Evolutionary conservation across 2,329 filamentous ascomycete species (phyloP).

Genomic region (Aureobasidium sp.): DNA sequence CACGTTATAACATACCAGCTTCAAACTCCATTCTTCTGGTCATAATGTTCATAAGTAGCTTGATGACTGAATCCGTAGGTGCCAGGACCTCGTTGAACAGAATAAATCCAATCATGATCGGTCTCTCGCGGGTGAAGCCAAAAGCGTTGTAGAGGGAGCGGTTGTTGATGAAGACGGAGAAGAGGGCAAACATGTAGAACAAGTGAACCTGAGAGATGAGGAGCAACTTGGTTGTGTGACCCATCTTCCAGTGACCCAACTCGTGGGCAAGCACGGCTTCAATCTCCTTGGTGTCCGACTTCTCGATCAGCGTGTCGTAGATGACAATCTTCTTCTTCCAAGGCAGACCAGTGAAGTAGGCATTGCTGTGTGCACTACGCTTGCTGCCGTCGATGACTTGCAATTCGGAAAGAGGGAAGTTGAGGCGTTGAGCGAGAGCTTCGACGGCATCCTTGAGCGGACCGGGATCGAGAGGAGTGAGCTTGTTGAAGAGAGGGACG

Average conservation of each 20-base stretch:
- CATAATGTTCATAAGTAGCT: conserved; percentile 91
- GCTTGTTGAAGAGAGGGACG: conserved; percentile 94
- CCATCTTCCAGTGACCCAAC: conserved; percentile 92
- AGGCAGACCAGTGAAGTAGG: conserved; percentile 92
- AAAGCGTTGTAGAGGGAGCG: conserved; percentile 82
- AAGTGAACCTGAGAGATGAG: conserved; percentile 77
- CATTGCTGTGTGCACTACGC: conserved; percentile 80
- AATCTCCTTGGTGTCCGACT: conserved; percentile 85
- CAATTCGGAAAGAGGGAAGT: conserved; percentile 87
- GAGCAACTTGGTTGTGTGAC: conserved; percentile 88
- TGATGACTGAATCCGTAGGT: conserved; percentile 89
- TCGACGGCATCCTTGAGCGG: conserved; percentile 84
- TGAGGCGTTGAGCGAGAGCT: conserved; percentile 69
- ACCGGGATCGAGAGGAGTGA: conserved; percentile 83
- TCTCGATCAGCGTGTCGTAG: conserved; percentile 95
- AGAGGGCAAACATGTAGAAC: conserved; percentile 93
- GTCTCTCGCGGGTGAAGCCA: conserved; percentile 74
- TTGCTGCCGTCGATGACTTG: conserved; percentile 93
- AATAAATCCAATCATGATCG: conserved; percentile 95
- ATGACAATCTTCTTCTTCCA: conserved; percentile 99
- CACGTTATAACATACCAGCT: conserved; percentile 55
- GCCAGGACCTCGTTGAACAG: conserved; percentile 95
- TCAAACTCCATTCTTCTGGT: conserved; percentile 94
- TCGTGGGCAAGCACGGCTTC: conserved; percentile 93
- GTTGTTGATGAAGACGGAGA: conserved; percentile 97